Base-by-base conservation (phyloP, 768 basidiomycete genomes). In the Antrodiella citrinella region DNA sequence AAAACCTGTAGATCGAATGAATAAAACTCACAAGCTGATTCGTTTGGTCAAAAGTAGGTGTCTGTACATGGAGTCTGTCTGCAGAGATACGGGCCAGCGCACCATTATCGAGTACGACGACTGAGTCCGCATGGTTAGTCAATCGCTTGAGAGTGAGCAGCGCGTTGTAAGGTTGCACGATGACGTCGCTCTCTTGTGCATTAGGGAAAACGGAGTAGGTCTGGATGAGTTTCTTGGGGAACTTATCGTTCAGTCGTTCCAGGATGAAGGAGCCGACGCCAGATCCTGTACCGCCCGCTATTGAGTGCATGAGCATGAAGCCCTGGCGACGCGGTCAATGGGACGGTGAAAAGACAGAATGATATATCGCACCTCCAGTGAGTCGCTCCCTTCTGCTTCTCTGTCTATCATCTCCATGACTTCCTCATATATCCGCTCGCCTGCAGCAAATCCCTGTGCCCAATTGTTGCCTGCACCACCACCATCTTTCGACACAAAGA, bases 391-490 rank as follows among this genome's bases (percentile, higher is more conserved):
- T 65, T 99, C 95, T 5, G 94, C 94, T 68, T 98, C 95, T 20
- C 95, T 79, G 64, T 98, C 95, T 50, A 99, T 81, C 93, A 99
- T 97, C 66, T 99, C 95, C 82, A 98, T 93, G 51, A 97, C 80
- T 57, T 97, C 95, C 60, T 97, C 94, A 63, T 95, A 96, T 54
- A 92, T 77, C 53, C 77, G 74, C 68, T 98, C 95, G 48, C 94
- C 96, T 4, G 86, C 79, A 5, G 84, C 76, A 62, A 94, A 94
- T 12, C 95, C 95, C 58, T 93, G 91, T 0, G 95, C 95, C 91
- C 95, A 98, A 63, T 97, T 98, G 62, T 99, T 99, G 15, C 96
- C 96, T 11, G 96, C 96, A 26, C 96, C 96, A n/a, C 96, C 94
- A 3, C 96, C 96, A 62, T 95, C 93, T 67, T 94, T 90, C 1